Base-by-base conservation (phyloP, 345 rosid genomes). In the Bruguiera parviflora region DNA sequence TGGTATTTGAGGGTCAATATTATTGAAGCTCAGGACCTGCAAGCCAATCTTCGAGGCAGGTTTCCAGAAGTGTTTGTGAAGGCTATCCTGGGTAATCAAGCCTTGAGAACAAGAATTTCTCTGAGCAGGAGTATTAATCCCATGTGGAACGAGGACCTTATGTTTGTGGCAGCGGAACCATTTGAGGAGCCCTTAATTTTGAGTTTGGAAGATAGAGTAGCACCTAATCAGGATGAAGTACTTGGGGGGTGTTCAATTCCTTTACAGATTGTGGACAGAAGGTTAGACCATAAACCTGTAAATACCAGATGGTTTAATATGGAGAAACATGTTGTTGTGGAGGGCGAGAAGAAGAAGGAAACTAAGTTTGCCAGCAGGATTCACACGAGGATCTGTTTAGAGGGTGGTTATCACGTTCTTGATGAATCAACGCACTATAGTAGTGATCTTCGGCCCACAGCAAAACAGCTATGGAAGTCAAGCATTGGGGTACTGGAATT, bases 381-480 rank as follows among this genome's bases (percentile, higher is more conserved):
- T 70, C 80, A 81, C 76, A 52, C 86, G 53, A 70, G 81, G 57
- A 7, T 87, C 25, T 82, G 87, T 77, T 62, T 95, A 62, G 98
- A 95, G 61, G 90, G 91, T 8, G 97, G 99, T 39, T 95, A 92
- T 74, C 98, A 95, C 73, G 99, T 92, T 69, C 91, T 95, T 46
- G 99, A 95, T 20, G 99, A 95, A 78, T 86, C 98, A n/a, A 89
- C 97, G 0, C 90, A 86, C 78, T 92, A 92, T 66, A 95, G 98
- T 81, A 92, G 98, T 58, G 92, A 95, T 82, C 90, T 92, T 28
- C 96, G 92, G 69, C 96, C 98, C 0, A 90, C 98, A 5, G 90
- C 98, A 0, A 95, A 87, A 84, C 78, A 78, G 71, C 78, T 95
- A 59, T 84, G 94, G 84, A 95, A 89, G 83, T 72, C 65, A 27